Conservation (phyloP, 345 rosid species). For the Rhodamnia argentea region DNA sequence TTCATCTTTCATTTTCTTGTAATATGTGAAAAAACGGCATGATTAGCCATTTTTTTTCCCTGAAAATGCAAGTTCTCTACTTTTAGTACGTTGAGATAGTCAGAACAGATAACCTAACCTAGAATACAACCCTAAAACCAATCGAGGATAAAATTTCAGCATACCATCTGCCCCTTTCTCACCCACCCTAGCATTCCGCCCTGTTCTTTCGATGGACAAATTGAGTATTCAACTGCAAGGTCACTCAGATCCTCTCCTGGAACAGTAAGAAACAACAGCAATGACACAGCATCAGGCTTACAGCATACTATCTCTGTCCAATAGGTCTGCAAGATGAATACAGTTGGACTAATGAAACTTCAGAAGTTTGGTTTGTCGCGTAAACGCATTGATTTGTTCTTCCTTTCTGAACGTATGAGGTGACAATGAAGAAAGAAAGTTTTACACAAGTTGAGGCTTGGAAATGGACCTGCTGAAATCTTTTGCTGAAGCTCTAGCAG, state of each 20-base stretch:
- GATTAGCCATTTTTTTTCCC: background rate
- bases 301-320: background rate
- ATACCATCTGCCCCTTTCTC: conserved; percentile 79
- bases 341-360: background rate
- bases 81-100: background rate
- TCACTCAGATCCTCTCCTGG: conserved; percentile 92
- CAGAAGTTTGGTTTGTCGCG: background rate
- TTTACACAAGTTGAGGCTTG: background rate
- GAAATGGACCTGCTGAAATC: conserved; percentile 39
- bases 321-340: background rate
- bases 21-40: background rate
- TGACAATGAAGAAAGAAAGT: background rate
- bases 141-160: background rate
- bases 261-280: conserved; percentile 2
- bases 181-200: conserved; percentile 98
- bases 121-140: background rate
- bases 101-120: background rate
- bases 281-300: background rate
- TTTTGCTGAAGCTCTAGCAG: conserved; percentile 47
- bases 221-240: conserved; percentile 72
- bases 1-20: background rate
- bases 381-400: background rate
- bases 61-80: background rate
- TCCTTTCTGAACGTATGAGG: background rate
- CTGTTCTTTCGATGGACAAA: conserved; percentile 77